These are phyloP conservation scores for Artemisia tridentata DNA, from an alignment of 129 eudicot genomes.

Conservation along the genomic window DNA sequence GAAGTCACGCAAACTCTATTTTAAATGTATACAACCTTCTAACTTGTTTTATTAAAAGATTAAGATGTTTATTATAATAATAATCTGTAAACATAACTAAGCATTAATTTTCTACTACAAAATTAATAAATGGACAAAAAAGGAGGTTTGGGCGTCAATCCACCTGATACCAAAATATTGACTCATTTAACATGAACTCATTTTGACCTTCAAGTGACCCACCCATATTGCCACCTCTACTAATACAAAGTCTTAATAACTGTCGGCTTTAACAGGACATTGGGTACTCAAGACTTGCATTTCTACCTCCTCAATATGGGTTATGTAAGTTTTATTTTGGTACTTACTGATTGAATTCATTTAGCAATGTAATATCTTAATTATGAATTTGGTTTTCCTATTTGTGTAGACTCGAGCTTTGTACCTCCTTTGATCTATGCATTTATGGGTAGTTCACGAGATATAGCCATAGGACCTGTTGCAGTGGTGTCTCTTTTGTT, in stretches of 20 bases:
- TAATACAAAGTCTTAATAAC: slow-evolving; percentile 9
- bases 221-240: background rate
- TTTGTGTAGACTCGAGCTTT: slow-evolving; percentile 69
- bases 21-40: background rate
- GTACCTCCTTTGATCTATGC: slow-evolving; percentile 88
- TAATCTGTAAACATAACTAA: no score
- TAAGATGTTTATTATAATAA: no score
- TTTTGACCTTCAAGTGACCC: no score
- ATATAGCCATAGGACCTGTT: slow-evolving; percentile 93
- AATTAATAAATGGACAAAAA: no score
- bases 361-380: background rate
- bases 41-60: no score
- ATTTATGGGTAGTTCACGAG: slow-evolving; percentile 91
- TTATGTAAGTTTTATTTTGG: slow-evolving; percentile 53
- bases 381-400: slow-evolving; percentile 8
- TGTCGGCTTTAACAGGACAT: slow-evolving; percentile 48
- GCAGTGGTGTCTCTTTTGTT: slow-evolving; percentile 82
- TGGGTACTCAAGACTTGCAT: slow-evolving; percentile 70
- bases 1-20: no score
- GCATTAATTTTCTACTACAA: no score
- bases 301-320: slow-evolving; percentile 68
- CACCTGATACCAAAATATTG: no score
- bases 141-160: no score
- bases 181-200: background rate
- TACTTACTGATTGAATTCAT: background rate